These are phyloP conservation scores for Chara braunii DNA, from an alignment of 139 green algal genomes.

Conservation along the genomic window DNA sequence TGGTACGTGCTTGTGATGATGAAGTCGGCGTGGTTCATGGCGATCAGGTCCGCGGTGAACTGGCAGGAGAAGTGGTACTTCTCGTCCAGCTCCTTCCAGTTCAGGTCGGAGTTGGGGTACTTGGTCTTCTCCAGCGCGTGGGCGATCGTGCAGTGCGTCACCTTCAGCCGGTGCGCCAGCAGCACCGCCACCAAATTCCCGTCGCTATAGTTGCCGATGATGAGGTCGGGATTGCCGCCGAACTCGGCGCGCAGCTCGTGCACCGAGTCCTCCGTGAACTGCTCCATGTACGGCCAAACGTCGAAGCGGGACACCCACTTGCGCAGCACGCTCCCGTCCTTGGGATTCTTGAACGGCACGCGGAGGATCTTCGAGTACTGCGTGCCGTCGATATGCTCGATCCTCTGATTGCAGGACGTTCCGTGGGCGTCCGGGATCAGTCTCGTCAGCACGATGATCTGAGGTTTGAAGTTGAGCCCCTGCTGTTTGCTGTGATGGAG, in stretches of 20 bases:
- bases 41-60: constrained; percentile 73
- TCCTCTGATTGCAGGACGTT: constrained; percentile 68
- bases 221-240: constrained; percentile 60
- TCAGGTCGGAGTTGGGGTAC: constrained; percentile 54
- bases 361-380: constrained; percentile 60
- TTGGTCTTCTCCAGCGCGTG: constrained; percentile 83
- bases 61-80: constrained; percentile 74
- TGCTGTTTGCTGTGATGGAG: background rate
- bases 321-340: constrained; percentile 42
- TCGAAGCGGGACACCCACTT: constrained; percentile 70
- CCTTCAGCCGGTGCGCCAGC: constrained; percentile 49
- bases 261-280: constrained; percentile 62
- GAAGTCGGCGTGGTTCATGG: constrained; percentile 76
- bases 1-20: constrained; percentile 57
- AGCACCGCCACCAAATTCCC: constrained; percentile 73
- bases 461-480: constrained; percentile 22
- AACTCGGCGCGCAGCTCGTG: constrained; percentile 52
- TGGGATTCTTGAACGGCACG: constrained; percentile 58
- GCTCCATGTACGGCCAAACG: constrained; percentile 76
- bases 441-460: constrained; percentile 69
- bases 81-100: constrained; percentile 54
- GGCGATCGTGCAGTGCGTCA: constrained; percentile 71
- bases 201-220: constrained; percentile 77
- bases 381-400: constrained; percentile 64
- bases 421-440: constrained; percentile 67